Conservation (phyloP, 2,329 filamentous ascomycete species). For the Lecanicillium sp. region DNA sequence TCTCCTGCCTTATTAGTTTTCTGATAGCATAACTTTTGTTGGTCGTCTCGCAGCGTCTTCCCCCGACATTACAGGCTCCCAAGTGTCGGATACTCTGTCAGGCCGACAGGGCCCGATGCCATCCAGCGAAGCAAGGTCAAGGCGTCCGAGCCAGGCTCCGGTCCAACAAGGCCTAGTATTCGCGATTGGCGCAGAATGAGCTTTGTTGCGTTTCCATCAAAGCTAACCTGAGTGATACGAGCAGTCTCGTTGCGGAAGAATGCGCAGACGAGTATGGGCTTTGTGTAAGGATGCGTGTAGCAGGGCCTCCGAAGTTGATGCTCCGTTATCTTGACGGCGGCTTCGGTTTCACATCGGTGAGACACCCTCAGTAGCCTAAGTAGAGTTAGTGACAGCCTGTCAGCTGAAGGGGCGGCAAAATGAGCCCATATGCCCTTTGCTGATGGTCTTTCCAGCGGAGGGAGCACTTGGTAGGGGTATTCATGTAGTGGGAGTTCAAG, state of each 20-base stretch:
- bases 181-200: neutral
- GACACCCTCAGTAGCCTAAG: too few relatives aligned
- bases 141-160: neutral
- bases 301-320: neutral
- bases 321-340: too few relatives aligned
- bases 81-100: neutral
- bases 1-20: too few relatives aligned
- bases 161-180: neutral
- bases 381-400: too few relatives aligned
- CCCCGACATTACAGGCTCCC: too few relatives aligned
- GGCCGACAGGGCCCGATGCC: neutral
- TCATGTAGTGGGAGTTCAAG: too few relatives aligned
- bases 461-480: too few relatives aligned
- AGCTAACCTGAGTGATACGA: neutral
- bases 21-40: too few relatives aligned
- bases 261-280: neutral
- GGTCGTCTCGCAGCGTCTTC: neutral
- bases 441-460: too few relatives aligned
- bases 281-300: neutral
- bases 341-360: too few relatives aligned
- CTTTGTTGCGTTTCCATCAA: neutral
- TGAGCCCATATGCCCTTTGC: too few relatives aligned
- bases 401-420: too few relatives aligned
- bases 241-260: neutral
- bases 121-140: conserved; percentile 4